Evolutionary conservation across 192 early-diverging fungal genomes (phyloP).

Genomic region (Dissophora ornata): DNA sequence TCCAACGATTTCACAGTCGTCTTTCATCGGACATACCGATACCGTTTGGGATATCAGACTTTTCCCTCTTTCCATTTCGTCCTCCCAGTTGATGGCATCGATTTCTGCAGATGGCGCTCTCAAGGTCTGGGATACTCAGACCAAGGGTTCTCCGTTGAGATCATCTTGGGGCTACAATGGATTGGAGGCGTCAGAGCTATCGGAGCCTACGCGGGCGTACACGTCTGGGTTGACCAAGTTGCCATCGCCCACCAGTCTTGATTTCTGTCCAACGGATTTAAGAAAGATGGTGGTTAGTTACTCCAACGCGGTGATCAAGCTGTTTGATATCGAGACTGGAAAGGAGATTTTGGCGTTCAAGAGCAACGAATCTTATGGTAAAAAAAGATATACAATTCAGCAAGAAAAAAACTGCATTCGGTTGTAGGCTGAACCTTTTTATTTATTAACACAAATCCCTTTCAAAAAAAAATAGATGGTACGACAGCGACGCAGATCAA

Average conservation of each 20-base stretch:
- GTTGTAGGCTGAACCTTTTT: not conserved
- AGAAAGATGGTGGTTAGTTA: conserved; percentile 73
- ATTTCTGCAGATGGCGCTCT: conserved; percentile 85
- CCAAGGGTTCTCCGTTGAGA: conserved; percentile 58
- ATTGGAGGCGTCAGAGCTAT: conserved; percentile 24
- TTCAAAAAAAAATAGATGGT: conserved; percentile 44
- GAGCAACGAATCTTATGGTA: conserved; percentile 69
- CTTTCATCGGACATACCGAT: conserved; percentile 85
- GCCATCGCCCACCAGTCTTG: conserved; percentile 71
- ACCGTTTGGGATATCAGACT: conserved; percentile 87
- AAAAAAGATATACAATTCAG: not conserved
- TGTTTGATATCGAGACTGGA: conserved; percentile 88
- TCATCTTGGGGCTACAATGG: conserved; percentile 65
- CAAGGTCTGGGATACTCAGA: conserved; percentile 82
- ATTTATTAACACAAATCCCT: not conserved
- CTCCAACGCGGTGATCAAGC: conserved; percentile 68
- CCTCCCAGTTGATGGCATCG: conserved; percentile 70
- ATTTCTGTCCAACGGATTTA: conserved; percentile 71
- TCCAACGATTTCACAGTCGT: conserved; percentile 63
- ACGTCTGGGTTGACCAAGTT: conserved; percentile 41
- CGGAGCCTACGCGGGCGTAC: conserved; percentile 36
- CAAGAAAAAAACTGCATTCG: not conserved
- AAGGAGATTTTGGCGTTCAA: conserved; percentile 65
- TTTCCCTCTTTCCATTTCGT: conserved; percentile 63
- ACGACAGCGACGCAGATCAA: conserved; percentile 80